Evolutionary conservation across 768 basidiomycete species (phyloP), one percentile per base, ranked within the genome.

Genomic region (Coprinellus micaceus): DNA sequence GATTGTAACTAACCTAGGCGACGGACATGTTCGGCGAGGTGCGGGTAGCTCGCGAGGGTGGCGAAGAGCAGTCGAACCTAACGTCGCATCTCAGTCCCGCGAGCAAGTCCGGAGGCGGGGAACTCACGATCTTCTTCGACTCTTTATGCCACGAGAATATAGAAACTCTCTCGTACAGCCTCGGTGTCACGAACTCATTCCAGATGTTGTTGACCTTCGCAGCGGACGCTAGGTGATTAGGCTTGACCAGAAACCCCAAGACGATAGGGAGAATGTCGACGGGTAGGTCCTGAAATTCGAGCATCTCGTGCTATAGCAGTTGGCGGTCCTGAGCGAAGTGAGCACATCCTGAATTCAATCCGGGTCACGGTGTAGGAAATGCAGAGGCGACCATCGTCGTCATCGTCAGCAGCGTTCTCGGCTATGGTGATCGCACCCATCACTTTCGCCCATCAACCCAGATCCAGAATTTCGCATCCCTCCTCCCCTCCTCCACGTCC

Each of bases 121-220:
- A 28, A 54, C 62, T 52, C 60, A 84, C 88, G 76, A 79, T 87
- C 9, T 62, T 64, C 64, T 88, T 91, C 13, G 77, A 78, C 29
- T 84, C 78, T 60, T 73, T 84, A 54, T 89, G 82, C 89, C 88
- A 90, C 15, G 88, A 77, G 67, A 83, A 85, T 44, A 91, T 82
- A 43, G 73, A 77, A 17, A 84, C 75, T 12, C 76, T 73, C 24
- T 77, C 71, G 61, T 92, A 93, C 22, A 92, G 73, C 26, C 67
- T 58, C 10, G 77, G 72, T 2, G 72, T 67, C 0, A 83, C 77
- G 59, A 83, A 84, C 1, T 58, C 43, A 58, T 81, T 69, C 62
- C 91, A 89, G 0, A 69, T 54, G 47, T 74, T 78, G 67, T 78
- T 84, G 21, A 91, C 86, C 4, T 84, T 77, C 63, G 83, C 86